Percentiles rank a stretch among this genome's conserved stretches.
Evolutionary conservation across 805 yeast genomes (phyloP).

Genomic region (Pichia exigua): DNA sequence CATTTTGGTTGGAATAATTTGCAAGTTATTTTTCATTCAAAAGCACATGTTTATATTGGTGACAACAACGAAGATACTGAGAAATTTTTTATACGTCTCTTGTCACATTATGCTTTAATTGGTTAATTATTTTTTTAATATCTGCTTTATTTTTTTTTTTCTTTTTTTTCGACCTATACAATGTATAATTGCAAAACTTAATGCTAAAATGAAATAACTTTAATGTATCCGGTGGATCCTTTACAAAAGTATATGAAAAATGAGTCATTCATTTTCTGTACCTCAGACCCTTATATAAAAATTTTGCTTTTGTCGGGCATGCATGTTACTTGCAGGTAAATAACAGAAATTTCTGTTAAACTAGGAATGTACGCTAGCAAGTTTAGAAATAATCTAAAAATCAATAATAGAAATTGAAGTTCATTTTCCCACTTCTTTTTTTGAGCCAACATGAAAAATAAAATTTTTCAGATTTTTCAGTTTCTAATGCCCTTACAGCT

Average conservation of each 20-base stretch:
- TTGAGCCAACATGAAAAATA: background rate
- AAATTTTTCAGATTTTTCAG: background rate
- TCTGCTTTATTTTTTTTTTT: background rate
- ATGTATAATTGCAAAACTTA: background rate
- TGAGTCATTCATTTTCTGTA: too few species aligned
- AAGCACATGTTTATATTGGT: slow-evolving; percentile 13
- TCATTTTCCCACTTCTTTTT: background rate
- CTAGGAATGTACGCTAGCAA: too few species aligned
- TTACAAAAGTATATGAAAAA: too few species aligned
- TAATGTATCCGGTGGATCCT: too few species aligned
- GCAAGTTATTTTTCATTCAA: slow-evolving; percentile 19
- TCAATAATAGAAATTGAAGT: too few species aligned
- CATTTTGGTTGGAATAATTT: slow-evolving; percentile 42
- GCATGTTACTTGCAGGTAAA: too few species aligned
- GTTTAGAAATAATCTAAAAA: too few species aligned
- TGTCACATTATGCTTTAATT: slow-evolving; percentile 21
- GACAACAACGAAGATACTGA: slow-evolving; percentile 17
- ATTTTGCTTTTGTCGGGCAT: too few species aligned
- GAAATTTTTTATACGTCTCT: slow-evolving; percentile 25
- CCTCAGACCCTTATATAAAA: too few species aligned
- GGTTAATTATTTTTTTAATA: slow-evolving; percentile 3
- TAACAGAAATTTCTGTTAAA: too few species aligned
- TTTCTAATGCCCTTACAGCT: background rate
- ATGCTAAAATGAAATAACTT: background rate
- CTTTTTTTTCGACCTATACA: background rate